A percentile compares a stretch with the other conserved stretches of the same genome.
These are phyloP conservation scores for Berkeleyomyces basicola DNA, from an alignment of 2,329 filamentous ascomycete genomes.

Conservation along the genomic window DNA sequence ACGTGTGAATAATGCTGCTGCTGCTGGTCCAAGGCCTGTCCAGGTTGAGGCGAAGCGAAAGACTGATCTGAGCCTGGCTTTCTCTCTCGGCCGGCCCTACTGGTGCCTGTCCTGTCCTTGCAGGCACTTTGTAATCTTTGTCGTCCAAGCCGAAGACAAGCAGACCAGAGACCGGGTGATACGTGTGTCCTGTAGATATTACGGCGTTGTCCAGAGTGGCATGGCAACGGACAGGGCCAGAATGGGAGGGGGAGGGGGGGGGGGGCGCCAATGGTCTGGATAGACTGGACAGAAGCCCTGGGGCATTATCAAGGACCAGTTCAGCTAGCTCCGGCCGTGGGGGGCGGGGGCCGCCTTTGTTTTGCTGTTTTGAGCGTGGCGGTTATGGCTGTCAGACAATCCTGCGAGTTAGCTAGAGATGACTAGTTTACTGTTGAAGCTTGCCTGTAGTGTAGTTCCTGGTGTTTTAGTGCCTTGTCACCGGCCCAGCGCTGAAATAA, in stretches of 20 bases:
- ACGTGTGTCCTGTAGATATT: background rate
- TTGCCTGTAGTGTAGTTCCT: too few relatives aligned
- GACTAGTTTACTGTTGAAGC: too few relatives aligned
- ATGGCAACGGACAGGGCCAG: background rate
- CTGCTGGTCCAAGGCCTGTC: background rate
- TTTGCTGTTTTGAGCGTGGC: background rate
- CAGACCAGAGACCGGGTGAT: background rate
- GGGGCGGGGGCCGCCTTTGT: background rate
- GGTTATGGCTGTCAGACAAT: too few relatives aligned
- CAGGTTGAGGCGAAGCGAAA: background rate
- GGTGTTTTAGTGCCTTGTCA: too few relatives aligned
- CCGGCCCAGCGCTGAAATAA: too few relatives aligned
- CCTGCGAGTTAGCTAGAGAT: too few relatives aligned
- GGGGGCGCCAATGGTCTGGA: background rate
- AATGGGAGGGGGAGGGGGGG: background rate
- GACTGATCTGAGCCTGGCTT: conserved; percentile 1
- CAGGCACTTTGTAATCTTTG: background rate
- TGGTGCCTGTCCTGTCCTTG: background rate
- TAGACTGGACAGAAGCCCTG: background rate
- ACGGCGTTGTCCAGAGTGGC: background rate
- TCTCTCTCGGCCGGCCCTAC: background rate
- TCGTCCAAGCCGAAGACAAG: background rate
- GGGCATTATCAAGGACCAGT: background rate
- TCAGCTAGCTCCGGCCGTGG: background rate
- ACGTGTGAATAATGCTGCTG: background rate